phyloP scores from a whole-genome alignment of 352 stramenopile genomes.

The Aphanomyces invadans region DNA sequence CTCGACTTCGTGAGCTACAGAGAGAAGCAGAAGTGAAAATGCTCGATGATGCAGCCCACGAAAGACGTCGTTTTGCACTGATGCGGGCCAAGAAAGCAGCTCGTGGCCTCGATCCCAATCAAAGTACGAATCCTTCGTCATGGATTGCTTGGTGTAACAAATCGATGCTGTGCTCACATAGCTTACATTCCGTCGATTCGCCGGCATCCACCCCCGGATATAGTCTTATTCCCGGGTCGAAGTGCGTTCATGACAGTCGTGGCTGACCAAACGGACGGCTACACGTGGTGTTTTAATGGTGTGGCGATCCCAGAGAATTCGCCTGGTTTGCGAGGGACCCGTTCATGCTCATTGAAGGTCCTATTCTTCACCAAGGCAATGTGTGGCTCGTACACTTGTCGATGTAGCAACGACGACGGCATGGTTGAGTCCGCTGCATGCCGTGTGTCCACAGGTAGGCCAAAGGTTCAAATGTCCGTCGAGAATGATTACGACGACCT shows the following conservation, averaged over 20 bases:
- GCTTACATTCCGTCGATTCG: slow-evolving; percentile 7
- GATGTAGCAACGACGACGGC: slow-evolving; percentile 20
- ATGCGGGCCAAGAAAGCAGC: slow-evolving; percentile 17
- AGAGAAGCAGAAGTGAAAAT: not conserved
- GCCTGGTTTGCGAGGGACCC: not conserved
- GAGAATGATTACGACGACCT: not conserved
- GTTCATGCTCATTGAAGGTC: not conserved
- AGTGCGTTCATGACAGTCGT: slow-evolving; percentile 18
- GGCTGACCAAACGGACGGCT: not conserved
- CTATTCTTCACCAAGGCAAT: slow-evolving; percentile 22
- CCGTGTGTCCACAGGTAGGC: slow-evolving; percentile 1
- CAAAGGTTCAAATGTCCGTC: no score
- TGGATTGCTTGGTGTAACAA: not conserved
- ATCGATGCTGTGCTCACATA: not conserved
- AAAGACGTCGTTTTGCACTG: slow-evolving; percentile 6
- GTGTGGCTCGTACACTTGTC: slow-evolving; percentile 8
- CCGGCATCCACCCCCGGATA: not conserved
- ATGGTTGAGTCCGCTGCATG: not conserved
- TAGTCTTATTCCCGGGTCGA: slow-evolving; percentile 5
- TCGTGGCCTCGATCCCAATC: slow-evolving; percentile 19
- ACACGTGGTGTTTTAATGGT: slow-evolving; percentile 14
- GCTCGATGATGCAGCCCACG: slow-evolving; percentile 16
- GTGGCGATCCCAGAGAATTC: not conserved
- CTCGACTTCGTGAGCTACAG: not conserved
- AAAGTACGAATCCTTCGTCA: not conserved